phyloP scores from a whole-genome alignment of 2,329 filamentous ascomycete genomes.

The Cordyceps cateniannulata region DNA sequence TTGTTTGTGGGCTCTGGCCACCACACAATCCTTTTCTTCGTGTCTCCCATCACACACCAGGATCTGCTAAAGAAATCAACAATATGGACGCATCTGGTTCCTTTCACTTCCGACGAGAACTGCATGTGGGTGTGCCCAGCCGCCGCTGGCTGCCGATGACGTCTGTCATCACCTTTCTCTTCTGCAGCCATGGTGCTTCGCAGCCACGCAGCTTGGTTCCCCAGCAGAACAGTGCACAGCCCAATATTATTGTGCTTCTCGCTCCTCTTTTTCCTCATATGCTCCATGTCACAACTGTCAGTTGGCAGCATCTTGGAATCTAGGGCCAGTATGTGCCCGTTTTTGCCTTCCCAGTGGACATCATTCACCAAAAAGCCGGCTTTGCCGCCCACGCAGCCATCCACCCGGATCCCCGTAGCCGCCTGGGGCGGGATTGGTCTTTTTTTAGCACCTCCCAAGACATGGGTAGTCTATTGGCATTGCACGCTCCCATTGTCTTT shows the following conservation, averaged over 20 bases:
- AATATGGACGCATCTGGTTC: neutral
- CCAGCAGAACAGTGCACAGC: neutral
- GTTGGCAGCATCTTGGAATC: neutral
- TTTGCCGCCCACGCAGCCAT: slow-evolving; percentile 5
- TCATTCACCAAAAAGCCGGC: neutral
- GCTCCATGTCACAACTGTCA: neutral
- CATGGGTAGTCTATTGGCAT: neutral
- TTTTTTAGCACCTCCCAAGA: slow-evolving; percentile 9
- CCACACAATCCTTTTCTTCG: neutral
- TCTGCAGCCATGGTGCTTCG: neutral
- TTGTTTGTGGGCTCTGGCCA: neutral
- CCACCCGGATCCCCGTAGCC: slow-evolving; percentile 3
- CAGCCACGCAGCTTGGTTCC: neutral
- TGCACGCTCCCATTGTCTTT: neutral
- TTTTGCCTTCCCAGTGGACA: neutral
- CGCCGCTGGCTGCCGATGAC: neutral
- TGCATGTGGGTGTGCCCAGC: neutral
- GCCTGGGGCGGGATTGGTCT: neutral
- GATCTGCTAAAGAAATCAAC: neutral
- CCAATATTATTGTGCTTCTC: neutral
- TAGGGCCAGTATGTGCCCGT: neutral
- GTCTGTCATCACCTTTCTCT: neutral
- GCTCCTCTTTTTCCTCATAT: neutral
- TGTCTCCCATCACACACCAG: neutral
- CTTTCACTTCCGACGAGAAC: neutral